Base-by-base conservation (phyloP, 2,329 filamentous ascomycete species). In the Biscogniauxia sp. region DNA sequence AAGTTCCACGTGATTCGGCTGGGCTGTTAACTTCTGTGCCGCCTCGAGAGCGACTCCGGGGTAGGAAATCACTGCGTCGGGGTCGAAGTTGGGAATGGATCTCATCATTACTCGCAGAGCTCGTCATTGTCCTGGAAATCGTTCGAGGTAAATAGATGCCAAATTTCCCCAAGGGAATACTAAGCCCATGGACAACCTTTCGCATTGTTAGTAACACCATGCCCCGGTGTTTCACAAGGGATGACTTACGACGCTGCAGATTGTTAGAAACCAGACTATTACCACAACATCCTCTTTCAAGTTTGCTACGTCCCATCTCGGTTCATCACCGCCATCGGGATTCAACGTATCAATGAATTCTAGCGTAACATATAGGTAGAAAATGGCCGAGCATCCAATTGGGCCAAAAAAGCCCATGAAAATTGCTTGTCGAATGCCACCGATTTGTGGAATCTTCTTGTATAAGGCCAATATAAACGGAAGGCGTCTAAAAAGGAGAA, bases 391-490 rank as follows among this genome's bases (percentile, higher is more conserved):
- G 1, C 97, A 93, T 2, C 94, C 93, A 59, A 97, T 93, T 0
- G 93, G 93, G 0, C 93, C 93, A 66, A 97, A 97, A 78, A 96
- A 97, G 0, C 93, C 93, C 7, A 95, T 91, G 70, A 96, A 97
- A 0, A 91, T 77, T 1, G 92, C 92, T 66, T 96, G 92, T 3
- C 85, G 83, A 28, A 84, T 75, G 50, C 89, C 82, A 60, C 92
- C 85, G 51, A 97, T 93, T 72, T 96, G 92, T 28, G 85, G 90
- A 52, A 97, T 93, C 61, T 84, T 82, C 67, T 84, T 89, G 72
- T 93, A 89, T 74, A 94, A 80, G 0, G 82, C 84, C 56, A 92
- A 84, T 0, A 97, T 82, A 72, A 92, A 86, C 0, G 93, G 93
- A 6, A 93, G 80, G 1, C 93, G 88, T 49, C 93, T 85, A 20